Base-by-base conservation (phyloP, 2,329 filamentous ascomycete genomes). In the Talaromyces atroroseus region DNA sequence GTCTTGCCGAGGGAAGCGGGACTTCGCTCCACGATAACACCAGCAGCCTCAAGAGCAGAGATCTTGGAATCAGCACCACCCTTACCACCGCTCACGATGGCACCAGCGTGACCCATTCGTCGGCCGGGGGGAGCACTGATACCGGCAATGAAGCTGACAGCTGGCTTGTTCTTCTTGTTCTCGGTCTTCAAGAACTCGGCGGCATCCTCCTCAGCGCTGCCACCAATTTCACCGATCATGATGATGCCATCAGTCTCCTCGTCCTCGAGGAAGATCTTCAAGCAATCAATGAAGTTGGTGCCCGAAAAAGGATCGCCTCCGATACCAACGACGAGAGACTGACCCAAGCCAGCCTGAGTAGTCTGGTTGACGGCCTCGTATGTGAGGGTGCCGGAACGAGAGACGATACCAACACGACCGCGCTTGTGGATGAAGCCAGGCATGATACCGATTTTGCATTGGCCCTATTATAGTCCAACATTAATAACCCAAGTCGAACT, bases 401-500 rank as follows among this genome's bases (percentile, higher is more conserved):
- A 96, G 77, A 99, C 94, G 76, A 99, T 97, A 72, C 94, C 94
- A 73, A 99, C 92, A 75, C 94, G 92, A 68, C 94, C 94, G 77
- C 92, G 90, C 85, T 97, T 97, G 86, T 99, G 94, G 80, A 99
- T 97, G 83, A 97, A 96, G 69, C 94, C 94, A 63, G 94, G 90
- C 94, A 99, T 97, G 80, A 99, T 99, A 73, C 94, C 94, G 72
- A 99, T 97, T 82, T 99, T 99, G 86, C 94, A 99, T 85, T 95
- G 92, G 68, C 92, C 94, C 78, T 85, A 67, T 23, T 59, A 32
- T 2, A 45, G 6, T 50, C 16, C n/a, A 38, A 42, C 11, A 26
- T 54, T 23, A 58, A 29, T 40, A 2, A 36, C 10, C n/a, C 10
- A n/a, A 26, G 38, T 34, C 47, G 34, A 18, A n/a, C 8, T 10